Conservation (phyloP, 768 basidiomycete genomes). For the Sporobolomyces pararoseus region DNA sequence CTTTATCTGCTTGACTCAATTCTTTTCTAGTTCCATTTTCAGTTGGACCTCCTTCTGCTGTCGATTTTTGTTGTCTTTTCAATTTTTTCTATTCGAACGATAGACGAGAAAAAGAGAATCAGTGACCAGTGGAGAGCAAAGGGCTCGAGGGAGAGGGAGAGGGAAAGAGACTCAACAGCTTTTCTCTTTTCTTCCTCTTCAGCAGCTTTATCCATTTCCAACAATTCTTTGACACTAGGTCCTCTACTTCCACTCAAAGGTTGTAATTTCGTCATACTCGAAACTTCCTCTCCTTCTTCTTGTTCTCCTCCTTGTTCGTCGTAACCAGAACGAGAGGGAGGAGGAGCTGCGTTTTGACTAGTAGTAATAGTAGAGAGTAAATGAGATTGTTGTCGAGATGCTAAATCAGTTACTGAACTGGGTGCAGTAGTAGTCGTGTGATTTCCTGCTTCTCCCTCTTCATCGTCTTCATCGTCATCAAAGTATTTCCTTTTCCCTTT, state of each 20-base stretch:
- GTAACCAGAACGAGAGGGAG: too few relatives aligned
- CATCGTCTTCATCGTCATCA: constrained; percentile 37
- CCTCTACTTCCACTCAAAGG: constrained; percentile 75
- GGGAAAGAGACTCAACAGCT: constrained; percentile 54
- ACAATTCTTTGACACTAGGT: constrained; percentile 75
- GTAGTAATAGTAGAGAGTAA: too few relatives aligned
- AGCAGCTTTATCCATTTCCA: constrained; percentile 70
- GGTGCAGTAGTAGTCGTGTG: constrained; percentile 25
- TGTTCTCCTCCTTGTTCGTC: not conserved
- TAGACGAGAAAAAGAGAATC: too few relatives aligned
- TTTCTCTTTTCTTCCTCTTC: constrained; percentile 64
- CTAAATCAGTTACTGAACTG: constrained; percentile 20
- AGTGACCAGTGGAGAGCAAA: too few relatives aligned
- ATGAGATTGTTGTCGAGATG: constrained; percentile 24
- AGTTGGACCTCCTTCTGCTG: not conserved
- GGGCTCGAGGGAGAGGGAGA: not conserved
- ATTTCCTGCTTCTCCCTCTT: not conserved
- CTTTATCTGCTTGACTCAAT: constrained; percentile 21
- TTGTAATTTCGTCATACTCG: constrained; percentile 59
- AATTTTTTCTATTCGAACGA: constrained; percentile 16
- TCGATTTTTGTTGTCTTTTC: constrained; percentile 12
- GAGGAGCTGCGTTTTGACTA: too few relatives aligned
- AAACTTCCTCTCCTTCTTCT: constrained; percentile 53
- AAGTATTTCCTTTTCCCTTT: constrained; percentile 35
- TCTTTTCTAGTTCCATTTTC: not conserved